These are phyloP conservation scores for Paspalum notatum DNA, from an alignment of 176 grass and related monocot species.

Conservation along the genomic window DNA sequence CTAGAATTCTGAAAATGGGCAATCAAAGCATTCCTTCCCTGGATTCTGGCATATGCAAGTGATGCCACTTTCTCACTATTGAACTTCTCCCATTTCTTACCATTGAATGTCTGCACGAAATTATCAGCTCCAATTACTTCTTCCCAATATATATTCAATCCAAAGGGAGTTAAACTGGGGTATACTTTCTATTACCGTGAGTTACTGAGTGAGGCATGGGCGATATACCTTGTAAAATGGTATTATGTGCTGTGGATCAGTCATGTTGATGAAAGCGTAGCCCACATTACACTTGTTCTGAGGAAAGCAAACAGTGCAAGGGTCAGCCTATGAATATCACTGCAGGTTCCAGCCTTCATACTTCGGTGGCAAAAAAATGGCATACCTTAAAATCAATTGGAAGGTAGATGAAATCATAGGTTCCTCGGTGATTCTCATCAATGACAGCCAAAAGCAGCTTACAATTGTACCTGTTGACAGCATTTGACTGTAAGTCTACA, in stretches of 20 bases:
- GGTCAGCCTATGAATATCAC: conserved; percentile 33
- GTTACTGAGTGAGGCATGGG: conserved; percentile 9
- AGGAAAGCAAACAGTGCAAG: conserved; percentile 31
- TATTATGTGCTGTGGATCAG: conserved; percentile 81
- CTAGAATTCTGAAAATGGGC: conserved; percentile 96
- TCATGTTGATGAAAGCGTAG: conserved; percentile 99
- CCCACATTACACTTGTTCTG: conserved; percentile 99
- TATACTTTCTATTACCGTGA: background rate
- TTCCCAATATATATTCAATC: conserved; percentile 5
- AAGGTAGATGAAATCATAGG: conserved; percentile 99
- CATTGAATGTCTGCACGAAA: conserved; percentile 79
- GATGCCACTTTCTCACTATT: conserved; percentile 97
- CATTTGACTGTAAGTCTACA: conserved; percentile 22
- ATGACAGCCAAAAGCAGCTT: conserved; percentile 91
- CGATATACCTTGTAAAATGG: conserved; percentile 80
- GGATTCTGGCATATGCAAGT: conserved; percentile 91
- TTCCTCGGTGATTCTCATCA: conserved; percentile 92
- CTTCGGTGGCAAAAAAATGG: background rate
- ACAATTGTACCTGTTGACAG: conserved; percentile 74
- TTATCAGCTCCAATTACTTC: conserved; percentile 4
- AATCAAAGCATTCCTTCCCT: conserved; percentile 82
- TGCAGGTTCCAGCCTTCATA: background rate
- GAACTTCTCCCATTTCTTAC: conserved; percentile 97
- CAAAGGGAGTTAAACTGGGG: background rate
- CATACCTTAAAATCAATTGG: conserved; percentile 98